Percentiles rank a stretch among this genome's conserved stretches.
These are phyloP conservation scores for Populus trichocarpa DNA, from an alignment of 441 rosid species.

Conservation along the genomic window DNA sequence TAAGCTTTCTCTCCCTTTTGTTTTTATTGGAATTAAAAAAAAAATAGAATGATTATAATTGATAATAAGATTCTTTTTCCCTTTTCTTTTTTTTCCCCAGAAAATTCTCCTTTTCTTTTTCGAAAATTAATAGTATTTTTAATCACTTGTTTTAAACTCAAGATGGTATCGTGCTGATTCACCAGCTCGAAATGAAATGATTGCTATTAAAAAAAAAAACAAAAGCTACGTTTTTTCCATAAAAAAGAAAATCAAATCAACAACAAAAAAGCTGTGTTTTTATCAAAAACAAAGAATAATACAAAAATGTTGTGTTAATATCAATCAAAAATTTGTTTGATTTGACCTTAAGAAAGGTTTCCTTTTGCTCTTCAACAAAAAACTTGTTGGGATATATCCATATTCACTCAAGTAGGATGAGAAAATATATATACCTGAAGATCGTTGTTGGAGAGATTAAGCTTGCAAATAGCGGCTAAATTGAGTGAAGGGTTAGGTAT, in stretches of 20 bases:
- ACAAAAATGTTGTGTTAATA: background rate
- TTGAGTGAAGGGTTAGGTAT: slow-evolving; percentile 55
- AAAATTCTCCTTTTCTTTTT: no score
- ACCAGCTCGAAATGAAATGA: background rate
- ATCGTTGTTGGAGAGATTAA: slow-evolving; percentile 83
- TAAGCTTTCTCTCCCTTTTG: background rate
- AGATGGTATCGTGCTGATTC: background rate
- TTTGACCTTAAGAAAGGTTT: background rate
- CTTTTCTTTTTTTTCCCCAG: no score
- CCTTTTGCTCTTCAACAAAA: background rate
- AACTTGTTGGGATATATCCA: background rate
- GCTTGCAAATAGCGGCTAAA: slow-evolving; percentile 54
- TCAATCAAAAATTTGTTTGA: background rate
- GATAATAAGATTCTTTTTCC: no score
- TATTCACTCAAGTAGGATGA: background rate
- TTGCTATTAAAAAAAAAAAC: no score
- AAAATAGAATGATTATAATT: no score
- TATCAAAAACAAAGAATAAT: no score
- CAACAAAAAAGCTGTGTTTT: background rate
- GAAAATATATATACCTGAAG: slow-evolving; percentile 46
- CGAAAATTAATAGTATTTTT: background rate
- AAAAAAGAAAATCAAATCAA: no score
- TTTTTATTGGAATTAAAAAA: no score
- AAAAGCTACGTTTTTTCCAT: background rate
- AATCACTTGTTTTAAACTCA: background rate